Evolutionary conservation across 306 rosid species (phyloP).

Genomic region (Rubus parviflorus): DNA sequence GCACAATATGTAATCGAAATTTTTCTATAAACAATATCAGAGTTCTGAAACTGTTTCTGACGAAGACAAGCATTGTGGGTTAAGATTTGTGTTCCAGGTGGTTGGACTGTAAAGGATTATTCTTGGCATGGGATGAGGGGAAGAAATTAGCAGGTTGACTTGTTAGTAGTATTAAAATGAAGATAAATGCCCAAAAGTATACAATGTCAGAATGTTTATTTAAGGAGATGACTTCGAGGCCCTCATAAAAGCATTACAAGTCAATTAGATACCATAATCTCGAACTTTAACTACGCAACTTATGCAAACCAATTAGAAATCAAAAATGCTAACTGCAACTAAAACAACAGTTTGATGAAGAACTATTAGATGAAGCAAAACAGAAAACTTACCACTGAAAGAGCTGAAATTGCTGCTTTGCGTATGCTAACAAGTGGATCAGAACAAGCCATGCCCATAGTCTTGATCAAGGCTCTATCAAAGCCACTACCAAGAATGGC

Average conservation of each 20-base stretch:
- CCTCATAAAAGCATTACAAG: background rate
- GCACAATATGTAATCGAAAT: background rate
- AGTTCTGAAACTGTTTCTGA: background rate
- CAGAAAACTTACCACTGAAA: slow-evolving; percentile 59
- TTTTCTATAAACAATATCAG: background rate
- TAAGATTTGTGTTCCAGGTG: background rate
- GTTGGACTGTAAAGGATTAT: background rate
- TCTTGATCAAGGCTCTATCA: slow-evolving; percentile 76
- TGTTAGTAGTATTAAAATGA: background rate
- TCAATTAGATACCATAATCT: background rate
- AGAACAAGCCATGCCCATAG: slow-evolving; percentile 80
- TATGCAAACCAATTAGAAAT: background rate
- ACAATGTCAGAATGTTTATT: background rate
- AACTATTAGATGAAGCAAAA: background rate
- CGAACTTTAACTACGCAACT: background rate
- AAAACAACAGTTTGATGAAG: background rate
- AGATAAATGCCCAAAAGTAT: background rate
- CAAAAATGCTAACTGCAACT: background rate
- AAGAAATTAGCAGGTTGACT: background rate
- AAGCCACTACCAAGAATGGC: slow-evolving; percentile 62
- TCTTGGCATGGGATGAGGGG: background rate
- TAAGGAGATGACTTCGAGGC: background rate
- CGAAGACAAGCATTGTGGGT: background rate
- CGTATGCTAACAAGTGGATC: slow-evolving; percentile 93
- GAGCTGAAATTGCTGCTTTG: slow-evolving; percentile 75